These are phyloP conservation scores for Mycena albidolilacea DNA, from an alignment of 768 basidiomycete genomes.

Conservation along the genomic window DNA sequence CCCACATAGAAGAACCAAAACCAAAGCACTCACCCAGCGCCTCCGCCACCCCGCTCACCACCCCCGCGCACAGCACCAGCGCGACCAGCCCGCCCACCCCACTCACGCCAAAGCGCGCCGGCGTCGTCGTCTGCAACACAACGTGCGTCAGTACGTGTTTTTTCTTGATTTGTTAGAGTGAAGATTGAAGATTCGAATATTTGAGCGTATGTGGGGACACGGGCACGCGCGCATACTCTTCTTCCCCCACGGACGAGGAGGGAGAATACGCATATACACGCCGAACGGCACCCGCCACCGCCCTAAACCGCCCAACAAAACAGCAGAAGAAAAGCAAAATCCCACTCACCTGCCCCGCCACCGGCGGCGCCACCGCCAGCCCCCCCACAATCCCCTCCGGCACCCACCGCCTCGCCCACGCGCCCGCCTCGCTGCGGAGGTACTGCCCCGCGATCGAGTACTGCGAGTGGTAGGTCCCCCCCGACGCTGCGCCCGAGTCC, in stretches of 20 bases:
- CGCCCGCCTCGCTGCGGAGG: slow-evolving; percentile 25
- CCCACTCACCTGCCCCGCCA: neutral
- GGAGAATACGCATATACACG: too few species aligned
- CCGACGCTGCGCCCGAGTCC: neutral
- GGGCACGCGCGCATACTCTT: too few species aligned
- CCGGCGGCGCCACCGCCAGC: slow-evolving; percentile 1
- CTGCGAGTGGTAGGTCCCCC: slow-evolving; percentile 32
- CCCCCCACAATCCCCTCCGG: slow-evolving; percentile 42
- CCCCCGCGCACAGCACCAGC: slow-evolving; percentile 75
- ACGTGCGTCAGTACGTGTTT: neutral
- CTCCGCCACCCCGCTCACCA: slow-evolving; percentile 90
- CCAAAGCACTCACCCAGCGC: slow-evolving; percentile 77
- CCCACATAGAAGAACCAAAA: slow-evolving; percentile 10
- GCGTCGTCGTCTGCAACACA: slow-evolving; percentile 23
- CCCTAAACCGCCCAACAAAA: too few species aligned
- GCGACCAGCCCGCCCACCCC: slow-evolving; percentile 68
- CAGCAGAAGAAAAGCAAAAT: neutral
- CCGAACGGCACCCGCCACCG: too few species aligned
- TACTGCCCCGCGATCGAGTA: slow-evolving; percentile 41
- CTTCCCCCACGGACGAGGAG: too few species aligned
- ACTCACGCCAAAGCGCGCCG: slow-evolving; percentile 43
- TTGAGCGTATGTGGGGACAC: too few species aligned
- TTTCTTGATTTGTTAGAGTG: neutral
- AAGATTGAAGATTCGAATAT: too few species aligned
- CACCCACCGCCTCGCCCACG: slow-evolving; percentile 41